Conservation (phyloP, 495 filamentous ascomycete species). For the Coniosporium apollinis region DNA sequence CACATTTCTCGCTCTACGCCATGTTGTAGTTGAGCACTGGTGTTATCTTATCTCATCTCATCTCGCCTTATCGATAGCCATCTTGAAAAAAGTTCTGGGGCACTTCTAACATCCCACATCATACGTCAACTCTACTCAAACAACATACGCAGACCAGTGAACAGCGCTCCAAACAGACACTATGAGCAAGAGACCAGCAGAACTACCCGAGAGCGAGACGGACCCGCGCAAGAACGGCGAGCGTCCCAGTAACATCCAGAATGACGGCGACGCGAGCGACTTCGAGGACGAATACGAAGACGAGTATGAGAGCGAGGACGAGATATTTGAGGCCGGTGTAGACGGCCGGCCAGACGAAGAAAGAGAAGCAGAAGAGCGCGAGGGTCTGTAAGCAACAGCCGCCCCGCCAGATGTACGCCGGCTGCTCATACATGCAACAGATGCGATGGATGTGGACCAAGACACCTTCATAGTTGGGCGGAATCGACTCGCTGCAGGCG, state of each 20-base stretch:
- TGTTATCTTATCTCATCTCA: too few species aligned
- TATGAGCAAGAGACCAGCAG: slow-evolving; percentile 29
- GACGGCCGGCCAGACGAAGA: slow-evolving; percentile 88
- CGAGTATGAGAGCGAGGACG: slow-evolving; percentile 92
- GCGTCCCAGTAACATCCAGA: slow-evolving; percentile 18
- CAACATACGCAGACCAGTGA: too few species aligned
- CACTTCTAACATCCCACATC: too few species aligned
- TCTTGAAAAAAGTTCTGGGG: too few species aligned
- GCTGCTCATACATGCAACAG: slow-evolving; percentile 23
- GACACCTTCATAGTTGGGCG: slow-evolving; percentile 87
- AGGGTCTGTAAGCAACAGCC: slow-evolving; percentile 31
- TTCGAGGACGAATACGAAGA: slow-evolving; percentile 96
- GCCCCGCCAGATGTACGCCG: background rate
- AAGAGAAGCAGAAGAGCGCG: slow-evolving; percentile 67
- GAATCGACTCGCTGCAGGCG: slow-evolving; percentile 68
- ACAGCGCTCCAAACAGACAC: too few species aligned
- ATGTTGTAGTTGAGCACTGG: too few species aligned
- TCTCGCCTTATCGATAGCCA: too few species aligned
- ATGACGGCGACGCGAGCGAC: slow-evolving; percentile 50
- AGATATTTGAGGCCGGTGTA: slow-evolving; percentile 85
- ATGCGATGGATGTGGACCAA: slow-evolving; percentile 81
- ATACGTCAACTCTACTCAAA: too few species aligned
- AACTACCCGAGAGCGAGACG: slow-evolving; percentile 20
- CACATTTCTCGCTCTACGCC: too few species aligned
- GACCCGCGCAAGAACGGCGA: slow-evolving; percentile 26